Conservation (phyloP, 2,329 filamentous ascomycete genomes). For the Apiospora koreana region DNA sequence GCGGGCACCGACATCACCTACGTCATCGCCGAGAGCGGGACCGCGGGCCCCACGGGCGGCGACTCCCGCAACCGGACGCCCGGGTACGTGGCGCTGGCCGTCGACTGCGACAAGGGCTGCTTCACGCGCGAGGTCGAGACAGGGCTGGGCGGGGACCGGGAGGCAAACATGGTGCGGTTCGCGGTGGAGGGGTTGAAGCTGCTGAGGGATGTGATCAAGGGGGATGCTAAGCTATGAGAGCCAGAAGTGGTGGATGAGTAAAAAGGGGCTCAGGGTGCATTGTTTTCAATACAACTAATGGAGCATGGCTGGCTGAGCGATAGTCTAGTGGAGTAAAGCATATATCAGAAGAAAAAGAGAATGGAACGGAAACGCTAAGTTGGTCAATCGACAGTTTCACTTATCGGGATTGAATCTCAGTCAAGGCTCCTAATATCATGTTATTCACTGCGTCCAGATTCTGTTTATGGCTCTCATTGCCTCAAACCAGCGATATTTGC, state of each 20-base stretch:
- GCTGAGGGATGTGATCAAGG: constrained; percentile 54
- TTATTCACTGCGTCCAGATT: background rate
- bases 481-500: background rate
- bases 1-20: constrained; percentile 46
- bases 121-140: constrained; percentile 58
- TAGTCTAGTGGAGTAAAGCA: too few relatives aligned
- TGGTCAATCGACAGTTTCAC: background rate
- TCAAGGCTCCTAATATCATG: background rate
- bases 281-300: background rate
- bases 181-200: constrained; percentile 57
- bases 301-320: background rate
- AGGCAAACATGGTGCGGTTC: constrained; percentile 65
- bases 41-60: constrained; percentile 64
- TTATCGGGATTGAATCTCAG: background rate
- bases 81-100: constrained; percentile 65
- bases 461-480: background rate
- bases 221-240: constrained; percentile 8
- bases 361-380: too few relatives aligned
- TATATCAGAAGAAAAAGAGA: too few relatives aligned
- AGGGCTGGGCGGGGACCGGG: constrained; percentile 51
- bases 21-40: constrained; percentile 60
- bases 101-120: constrained; percentile 52
- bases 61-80: constrained; percentile 55
- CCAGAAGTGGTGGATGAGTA: background rate
- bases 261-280: background rate